Percentiles rank a stretch among this genome's conserved stretches.
Conservation (phyloP, 2,329 filamentous ascomycete species). For the Drechmeria coniospora region DNA sequence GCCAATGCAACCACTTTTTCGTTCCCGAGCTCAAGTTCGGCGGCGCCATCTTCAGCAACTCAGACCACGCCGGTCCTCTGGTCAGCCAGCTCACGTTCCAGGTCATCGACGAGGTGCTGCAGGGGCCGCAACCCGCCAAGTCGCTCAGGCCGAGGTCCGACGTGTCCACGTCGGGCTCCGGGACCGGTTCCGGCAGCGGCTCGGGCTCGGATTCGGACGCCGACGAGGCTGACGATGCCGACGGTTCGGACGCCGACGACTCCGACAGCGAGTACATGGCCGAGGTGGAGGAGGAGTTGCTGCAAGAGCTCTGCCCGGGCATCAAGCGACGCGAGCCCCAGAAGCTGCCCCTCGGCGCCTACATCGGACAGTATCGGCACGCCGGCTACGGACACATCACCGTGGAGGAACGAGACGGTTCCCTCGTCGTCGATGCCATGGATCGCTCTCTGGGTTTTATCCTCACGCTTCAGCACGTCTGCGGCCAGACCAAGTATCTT, state of each 20-base stretch:
- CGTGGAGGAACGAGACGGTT: constrained; percentile 6
- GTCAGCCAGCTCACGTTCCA: constrained; percentile 7
- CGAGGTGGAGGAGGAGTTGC: constrained; percentile 1
- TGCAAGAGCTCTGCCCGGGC: constrained; percentile 3
- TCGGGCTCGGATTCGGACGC: too few relatives aligned
- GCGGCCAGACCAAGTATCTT: constrained; percentile 6
- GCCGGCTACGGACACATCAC: constrained; percentile 10
- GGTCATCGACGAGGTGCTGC: constrained; percentile 8
- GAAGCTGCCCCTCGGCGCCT: constrained; percentile 5
- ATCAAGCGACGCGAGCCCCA: not conserved
- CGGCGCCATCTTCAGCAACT: constrained; percentile 11
- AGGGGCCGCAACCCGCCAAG: constrained; percentile 1
- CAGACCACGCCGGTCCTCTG: constrained; percentile 5
- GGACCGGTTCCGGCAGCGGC: too few relatives aligned
- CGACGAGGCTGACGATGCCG: constrained; percentile 1
- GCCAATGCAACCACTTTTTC: constrained; percentile 11
- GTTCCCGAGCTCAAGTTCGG: constrained; percentile 12
- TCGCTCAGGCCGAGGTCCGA: too few relatives aligned
- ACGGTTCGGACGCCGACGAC: not conserved
- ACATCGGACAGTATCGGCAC: constrained; percentile 11
- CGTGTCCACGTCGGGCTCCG: too few relatives aligned
- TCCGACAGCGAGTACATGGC: not conserved
- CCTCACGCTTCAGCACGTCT: constrained; percentile 7
- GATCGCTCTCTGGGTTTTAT: constrained; percentile 14
- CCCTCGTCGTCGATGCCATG: constrained; percentile 11